Percentiles rank a stretch among this genome's conserved stretches.
Evolutionary conservation across 2,329 filamentous ascomycete genomes (phyloP).

Genomic region (Diaporthe destruens): DNA sequence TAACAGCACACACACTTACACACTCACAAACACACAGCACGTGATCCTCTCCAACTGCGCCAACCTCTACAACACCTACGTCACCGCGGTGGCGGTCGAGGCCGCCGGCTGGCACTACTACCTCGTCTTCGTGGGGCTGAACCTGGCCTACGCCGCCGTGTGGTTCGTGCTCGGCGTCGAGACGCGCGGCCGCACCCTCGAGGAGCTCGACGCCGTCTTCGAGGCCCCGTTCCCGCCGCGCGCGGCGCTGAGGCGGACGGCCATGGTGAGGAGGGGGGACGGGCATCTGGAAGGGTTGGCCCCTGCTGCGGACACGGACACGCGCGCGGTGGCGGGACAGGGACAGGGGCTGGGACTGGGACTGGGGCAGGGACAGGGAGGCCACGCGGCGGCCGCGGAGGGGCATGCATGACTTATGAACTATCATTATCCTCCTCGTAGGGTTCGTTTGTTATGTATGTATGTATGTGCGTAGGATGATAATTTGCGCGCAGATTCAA

Average conservation of each 20-base stretch:
- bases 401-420: constrained; percentile 28
- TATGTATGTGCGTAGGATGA: not conserved
- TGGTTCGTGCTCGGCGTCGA: constrained; percentile 51
- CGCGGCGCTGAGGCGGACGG: constrained; percentile 52
- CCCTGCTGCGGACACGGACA: not conserved
- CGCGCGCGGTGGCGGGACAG: too few relatives aligned
- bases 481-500: constrained; percentile 7
- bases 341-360: too few relatives aligned
- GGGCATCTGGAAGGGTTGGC: constrained; percentile 24
- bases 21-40: constrained; percentile 14
- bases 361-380: too few relatives aligned
- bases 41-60: constrained; percentile 49
- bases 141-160: constrained; percentile 47
- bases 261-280: constrained; percentile 46
- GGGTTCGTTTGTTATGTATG: not conserved
- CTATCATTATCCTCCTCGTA: constrained; percentile 25
- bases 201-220: constrained; percentile 60
- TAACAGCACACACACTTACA: constrained; percentile 27
- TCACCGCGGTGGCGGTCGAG: constrained; percentile 49
- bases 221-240: constrained; percentile 53
- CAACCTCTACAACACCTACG: constrained; percentile 51
- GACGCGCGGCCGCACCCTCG: constrained; percentile 53
- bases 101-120: constrained; percentile 50
- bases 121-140: constrained; percentile 51
- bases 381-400: not conserved